Evolutionary conservation across 1,284 basidiomycete genomes (phyloP), one percentile per base, ranked within the genome.

Genomic region (Cerrena zonata): DNA sequence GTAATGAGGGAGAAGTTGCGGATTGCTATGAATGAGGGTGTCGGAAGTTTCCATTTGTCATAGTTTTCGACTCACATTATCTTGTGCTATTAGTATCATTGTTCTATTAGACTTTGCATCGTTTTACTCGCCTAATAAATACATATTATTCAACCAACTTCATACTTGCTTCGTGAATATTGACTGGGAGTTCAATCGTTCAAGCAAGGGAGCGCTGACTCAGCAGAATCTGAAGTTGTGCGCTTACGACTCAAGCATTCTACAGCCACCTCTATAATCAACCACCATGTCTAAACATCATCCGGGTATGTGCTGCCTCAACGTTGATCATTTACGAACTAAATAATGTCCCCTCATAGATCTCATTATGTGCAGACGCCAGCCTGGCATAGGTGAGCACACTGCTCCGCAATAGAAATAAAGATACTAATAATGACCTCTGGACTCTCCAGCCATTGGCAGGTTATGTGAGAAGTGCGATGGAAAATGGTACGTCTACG

Each of bases 391-490:
- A 53, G 91, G 91, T 90, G 59, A 60, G 87, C 76, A 2, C 26
- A 34, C 30, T 43, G 26, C 42, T 12, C 18, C 18, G 21, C 15
- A n/a, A 36, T 36, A 36, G 34, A 11, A 34, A 36, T n/a, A 18
- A 5, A 11, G 13, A 40, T 43, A 18, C 4, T 42, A 25, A 21
- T 27, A 40, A 27, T 25, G 18, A 46, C 23, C 37, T 34, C 18
- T 40, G 13, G 2, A 36, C 5, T 44, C 5, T 36, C 5, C 55
- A 94, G 92, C 95, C 43, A 94, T 98, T 59, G 96, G 96, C 24
- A 87, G 96, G 61, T 79, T 97, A 48, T 99, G 96, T 70, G 96
- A 99, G 71, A 98, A 98, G 69, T 97, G 94, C 65, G 96, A 99
- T 67, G 96, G 96, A 48, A 98, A 98, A 82, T 99, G 95, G 94